Conservation (phyloP, 768 basidiomycete species). For the Macrolepiota albuminosa region DNA sequence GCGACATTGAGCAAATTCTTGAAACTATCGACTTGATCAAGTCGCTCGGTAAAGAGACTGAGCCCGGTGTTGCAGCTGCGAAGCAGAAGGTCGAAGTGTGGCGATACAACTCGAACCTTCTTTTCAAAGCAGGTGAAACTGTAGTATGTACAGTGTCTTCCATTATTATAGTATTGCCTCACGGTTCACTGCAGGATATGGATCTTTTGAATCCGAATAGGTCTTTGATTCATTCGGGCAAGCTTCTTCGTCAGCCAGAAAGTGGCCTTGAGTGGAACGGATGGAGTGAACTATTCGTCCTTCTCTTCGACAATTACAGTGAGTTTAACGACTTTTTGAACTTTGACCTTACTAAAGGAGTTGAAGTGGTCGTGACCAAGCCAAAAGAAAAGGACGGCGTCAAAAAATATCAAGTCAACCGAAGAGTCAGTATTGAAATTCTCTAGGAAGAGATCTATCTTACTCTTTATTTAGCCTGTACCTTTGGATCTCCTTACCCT, state of each 20-base stretch:
- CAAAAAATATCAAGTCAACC: slow-evolving; percentile 74
- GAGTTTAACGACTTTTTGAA: slow-evolving; percentile 19
- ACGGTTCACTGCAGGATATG: slow-evolving; percentile 57
- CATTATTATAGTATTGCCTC: neutral
- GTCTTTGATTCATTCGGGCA: slow-evolving; percentile 79
- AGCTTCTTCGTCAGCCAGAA: slow-evolving; percentile 82
- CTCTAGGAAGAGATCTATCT: slow-evolving; percentile 4
- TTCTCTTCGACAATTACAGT: slow-evolving; percentile 96
- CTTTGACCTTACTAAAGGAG: slow-evolving; percentile 8
- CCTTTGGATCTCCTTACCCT: slow-evolving; percentile 87
- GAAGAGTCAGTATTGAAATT: slow-evolving; percentile 49
- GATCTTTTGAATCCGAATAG: slow-evolving; percentile 82
- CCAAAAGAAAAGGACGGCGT: slow-evolving; percentile 72
- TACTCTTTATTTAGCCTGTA: slow-evolving; percentile 58
- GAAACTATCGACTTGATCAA: slow-evolving; percentile 86
- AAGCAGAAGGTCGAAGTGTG: slow-evolving; percentile 89
- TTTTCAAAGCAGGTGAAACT: slow-evolving; percentile 74
- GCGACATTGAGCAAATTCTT: slow-evolving; percentile 80
- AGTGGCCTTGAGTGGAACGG: slow-evolving; percentile 84
- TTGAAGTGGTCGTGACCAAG: slow-evolving; percentile 84
- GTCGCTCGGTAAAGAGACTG: slow-evolving; percentile 78
- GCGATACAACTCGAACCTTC: slow-evolving; percentile 75
- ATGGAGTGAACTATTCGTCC: slow-evolving; percentile 86
- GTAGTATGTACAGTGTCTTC: slow-evolving; percentile 36
- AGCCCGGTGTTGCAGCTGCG: slow-evolving; percentile 80